Percentiles rank a stretch among this genome's conserved stretches.
Evolutionary conservation across 306 rosid species (phyloP).

Genomic region (Cicer chorassanicum): DNA sequence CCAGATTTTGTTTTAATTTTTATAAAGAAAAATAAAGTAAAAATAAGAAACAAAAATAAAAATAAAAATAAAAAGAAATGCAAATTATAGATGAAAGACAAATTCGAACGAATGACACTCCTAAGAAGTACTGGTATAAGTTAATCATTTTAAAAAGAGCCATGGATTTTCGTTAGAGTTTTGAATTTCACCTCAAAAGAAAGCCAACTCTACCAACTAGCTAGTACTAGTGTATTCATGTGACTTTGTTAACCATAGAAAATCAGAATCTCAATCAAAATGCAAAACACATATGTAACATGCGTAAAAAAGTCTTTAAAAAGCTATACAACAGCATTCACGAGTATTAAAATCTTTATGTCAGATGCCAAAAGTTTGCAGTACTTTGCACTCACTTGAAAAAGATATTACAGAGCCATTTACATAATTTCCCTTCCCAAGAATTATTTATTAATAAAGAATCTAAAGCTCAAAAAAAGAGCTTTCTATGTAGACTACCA

Average conservation of each 20-base stretch:
- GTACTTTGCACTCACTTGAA: conserved; percentile 45
- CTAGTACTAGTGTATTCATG: background rate
- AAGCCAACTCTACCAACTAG: background rate
- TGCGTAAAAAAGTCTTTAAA: conserved; percentile 15
- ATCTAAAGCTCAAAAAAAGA: background rate
- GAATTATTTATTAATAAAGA: conserved; percentile 38
- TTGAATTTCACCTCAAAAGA: background rate
- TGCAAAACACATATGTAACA: conserved; percentile 20
- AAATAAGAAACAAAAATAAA: no score
- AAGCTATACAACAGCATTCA: conserved; percentile 36
- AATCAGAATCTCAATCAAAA: conserved; percentile 47
- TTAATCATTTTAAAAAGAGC: no score
- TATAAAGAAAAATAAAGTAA: no score
- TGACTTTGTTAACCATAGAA: background rate
- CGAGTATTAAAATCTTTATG: conserved; percentile 43
- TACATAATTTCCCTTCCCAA: conserved; percentile 47
- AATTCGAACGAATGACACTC: no score
- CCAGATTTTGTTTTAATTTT: no score
- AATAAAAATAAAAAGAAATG: no score
- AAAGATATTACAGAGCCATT: conserved; percentile 43
- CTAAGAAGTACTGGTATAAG: no score
- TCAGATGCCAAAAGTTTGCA: conserved; percentile 46
- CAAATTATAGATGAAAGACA: no score
- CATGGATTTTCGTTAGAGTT: no score
- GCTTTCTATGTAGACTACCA: background rate